phyloP scores from a whole-genome alignment of 345 rosid genomes.

The Erysimum cheiranthoides region DNA sequence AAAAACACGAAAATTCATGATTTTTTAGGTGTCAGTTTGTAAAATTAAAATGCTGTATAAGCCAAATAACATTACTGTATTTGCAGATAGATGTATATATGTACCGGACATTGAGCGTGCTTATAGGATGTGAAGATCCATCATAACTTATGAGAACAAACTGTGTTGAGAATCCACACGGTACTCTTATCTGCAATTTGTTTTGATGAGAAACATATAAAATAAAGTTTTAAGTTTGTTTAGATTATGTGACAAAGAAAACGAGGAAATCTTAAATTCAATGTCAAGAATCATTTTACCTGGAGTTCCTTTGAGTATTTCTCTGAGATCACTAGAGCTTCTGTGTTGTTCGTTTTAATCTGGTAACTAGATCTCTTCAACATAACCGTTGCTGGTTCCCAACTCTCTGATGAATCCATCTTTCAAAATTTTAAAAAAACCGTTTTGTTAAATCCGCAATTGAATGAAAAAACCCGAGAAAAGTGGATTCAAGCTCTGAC shows the following conservation, averaged over 20 bases:
- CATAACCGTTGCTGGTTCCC: slow-evolving; percentile 66
- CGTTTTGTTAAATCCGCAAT: not conserved
- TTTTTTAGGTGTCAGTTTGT: not conserved
- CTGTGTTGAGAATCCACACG: slow-evolving; percentile 75
- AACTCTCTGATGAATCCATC: slow-evolving; percentile 74
- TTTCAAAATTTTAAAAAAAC: slow-evolving; percentile 37
- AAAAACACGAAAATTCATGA: slow-evolving; percentile 14
- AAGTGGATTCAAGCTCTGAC: not conserved
- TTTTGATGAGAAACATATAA: not conserved
- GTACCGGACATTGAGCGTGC: slow-evolving; percentile 69
- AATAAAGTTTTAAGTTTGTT: not conserved
- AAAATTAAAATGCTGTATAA: not conserved
- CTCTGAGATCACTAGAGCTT: slow-evolving; percentile 58
- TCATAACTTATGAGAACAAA: slow-evolving; percentile 74
- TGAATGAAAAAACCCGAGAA: not conserved
- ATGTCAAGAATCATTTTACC: slow-evolving; percentile 42
- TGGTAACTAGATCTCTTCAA: slow-evolving; percentile 70
- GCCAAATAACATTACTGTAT: not conserved
- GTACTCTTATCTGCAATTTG: slow-evolving; percentile 77
- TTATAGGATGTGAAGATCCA: slow-evolving; percentile 80
- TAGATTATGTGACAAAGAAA: not conserved
- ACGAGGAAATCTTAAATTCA: not conserved
- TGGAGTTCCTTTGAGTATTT: slow-evolving; percentile 63
- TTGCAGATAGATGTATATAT: not conserved
- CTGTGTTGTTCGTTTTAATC: slow-evolving; percentile 58